Base-by-base conservation (phyloP, 164 flowering plant genomes). In the Pachysandra terminalis region DNA sequence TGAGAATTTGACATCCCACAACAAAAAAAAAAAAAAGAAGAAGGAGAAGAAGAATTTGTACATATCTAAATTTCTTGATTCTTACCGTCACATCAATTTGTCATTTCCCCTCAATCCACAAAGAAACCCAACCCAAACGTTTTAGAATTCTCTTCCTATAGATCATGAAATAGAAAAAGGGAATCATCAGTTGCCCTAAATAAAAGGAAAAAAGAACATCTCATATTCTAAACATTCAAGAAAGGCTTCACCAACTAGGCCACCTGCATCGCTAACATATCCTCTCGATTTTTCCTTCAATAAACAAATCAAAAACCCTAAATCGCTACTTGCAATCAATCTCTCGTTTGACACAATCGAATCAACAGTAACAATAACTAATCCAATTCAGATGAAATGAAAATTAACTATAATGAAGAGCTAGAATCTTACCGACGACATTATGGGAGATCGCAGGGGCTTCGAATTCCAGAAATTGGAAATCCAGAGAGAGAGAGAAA, bases 341-440 rank as follows among this genome's bases (percentile, higher is more conserved):
- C 37, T 7, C 3, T 45, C 10, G 51, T 45, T 1, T 45, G 51
- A 15, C 10, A 45, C 51, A 45, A 45, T 45, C 51, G 15, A 45
- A 45, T 45, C 6, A 5, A 45, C 51, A 45, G 51, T 15, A 10
- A 45, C 6, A 3, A 45, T 45, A 10, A 2, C 51, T 3, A 45
- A 45, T 45, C 51, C 51, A 45, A 45, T 10, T 5, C 17, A 1
- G 51, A 45, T 10, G 2, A 45, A 45, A 45, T 12, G 51, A 45
- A 15, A 45, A 45, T 10, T 45, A 45, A 45, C 17, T 12, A 45
- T 12, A 45, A 10, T 12, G 32, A 24, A 57, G 24, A 49, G 35
- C 21, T 0, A 13, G 28, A 51, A 49, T 17, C 57, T 68, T 28
- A 68, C 71, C 64, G 71, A 67, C 51, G 66, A 52, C 75, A 72